Evolutionary conservation across 306 rosid species (phyloP), one percentile per base, ranked within the genome.

Genomic region (Cucumis hystrix): DNA sequence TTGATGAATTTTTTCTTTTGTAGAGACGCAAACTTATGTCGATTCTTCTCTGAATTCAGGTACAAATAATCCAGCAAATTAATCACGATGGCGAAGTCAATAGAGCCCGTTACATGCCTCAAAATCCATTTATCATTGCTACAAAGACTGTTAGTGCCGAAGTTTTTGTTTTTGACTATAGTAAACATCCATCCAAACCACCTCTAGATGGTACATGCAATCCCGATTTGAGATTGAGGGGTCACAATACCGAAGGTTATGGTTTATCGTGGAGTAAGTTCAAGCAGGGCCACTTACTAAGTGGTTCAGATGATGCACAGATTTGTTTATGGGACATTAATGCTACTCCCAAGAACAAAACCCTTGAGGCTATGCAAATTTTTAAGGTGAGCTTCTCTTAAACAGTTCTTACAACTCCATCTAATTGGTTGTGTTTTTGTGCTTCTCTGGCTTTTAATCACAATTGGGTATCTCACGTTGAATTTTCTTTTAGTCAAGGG

Each of bases 241-340:
- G 99, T 37, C 99, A 96, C 82, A 92, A 80, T 79, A 92, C 97
- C 21, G 99, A 96, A 86, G 99, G 98, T 1, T 96, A 96, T 86
- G 99, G 99, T 47, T 84, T 96, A 62, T 92, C 98, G 0, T 96
- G 99, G 99, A 96, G 98, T 79, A 92, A 83, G 82, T 96, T 96
- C 82, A 96, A 96, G 83, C 81, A 87, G 84, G 98, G 99, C 7
- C 97, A 91, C 86, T 85, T 96, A 74, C 86, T 96, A 70, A 96
- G 99, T 78, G 99, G 99, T 65, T 96, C 99, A 75, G 99, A 96
- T 80, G 99, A 96, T 89, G 98, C 99, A 56, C 99, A 96, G 80
- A 96, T 96, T 83, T 96, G 99, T 81, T 80, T 96, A 83, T 96
- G 99, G 99, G 99, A 96, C 85, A 89, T 92, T 67, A 96, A 91